Evolutionary conservation across 345 rosid genomes (phyloP).

Genomic region (Eucalyptus sideroxylon): DNA sequence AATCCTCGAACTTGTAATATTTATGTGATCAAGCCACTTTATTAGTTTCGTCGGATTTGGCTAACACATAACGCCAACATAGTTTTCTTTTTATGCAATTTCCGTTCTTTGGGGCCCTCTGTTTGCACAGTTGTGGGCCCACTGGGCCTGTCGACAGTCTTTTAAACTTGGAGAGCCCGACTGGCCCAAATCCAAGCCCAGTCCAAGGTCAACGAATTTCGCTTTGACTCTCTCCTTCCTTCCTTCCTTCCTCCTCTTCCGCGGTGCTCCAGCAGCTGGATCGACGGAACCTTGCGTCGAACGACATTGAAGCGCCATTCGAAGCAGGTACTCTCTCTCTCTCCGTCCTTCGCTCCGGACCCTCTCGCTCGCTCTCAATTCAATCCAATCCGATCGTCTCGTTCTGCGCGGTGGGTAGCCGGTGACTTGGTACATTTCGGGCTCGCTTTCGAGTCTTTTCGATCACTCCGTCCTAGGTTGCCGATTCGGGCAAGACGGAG

Average conservation of each 20-base stretch:
- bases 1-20: too few species aligned
- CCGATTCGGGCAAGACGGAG: neutral
- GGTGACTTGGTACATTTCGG: neutral
- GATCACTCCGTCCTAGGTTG: neutral
- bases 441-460: neutral
- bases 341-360: neutral
- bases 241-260: neutral
- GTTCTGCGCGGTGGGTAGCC: neutral
- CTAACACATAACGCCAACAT: neutral
- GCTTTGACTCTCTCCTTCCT: neutral
- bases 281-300: neutral
- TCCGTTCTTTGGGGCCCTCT: neutral
- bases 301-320: neutral
- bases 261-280: neutral
- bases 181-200: neutral
- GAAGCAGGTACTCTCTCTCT: neutral
- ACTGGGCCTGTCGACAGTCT: neutral
- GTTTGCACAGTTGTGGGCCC: neutral
- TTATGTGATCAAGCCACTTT: too few species aligned
- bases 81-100: neutral
- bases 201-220: neutral
- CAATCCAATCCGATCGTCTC: neutral
- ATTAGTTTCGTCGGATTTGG: neutral
- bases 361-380: neutral
- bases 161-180: neutral